Evolutionary conservation across 129 eudicot species (phyloP), one percentile per base, ranked within the genome.

Genomic region (Sambucus nigra): DNA sequence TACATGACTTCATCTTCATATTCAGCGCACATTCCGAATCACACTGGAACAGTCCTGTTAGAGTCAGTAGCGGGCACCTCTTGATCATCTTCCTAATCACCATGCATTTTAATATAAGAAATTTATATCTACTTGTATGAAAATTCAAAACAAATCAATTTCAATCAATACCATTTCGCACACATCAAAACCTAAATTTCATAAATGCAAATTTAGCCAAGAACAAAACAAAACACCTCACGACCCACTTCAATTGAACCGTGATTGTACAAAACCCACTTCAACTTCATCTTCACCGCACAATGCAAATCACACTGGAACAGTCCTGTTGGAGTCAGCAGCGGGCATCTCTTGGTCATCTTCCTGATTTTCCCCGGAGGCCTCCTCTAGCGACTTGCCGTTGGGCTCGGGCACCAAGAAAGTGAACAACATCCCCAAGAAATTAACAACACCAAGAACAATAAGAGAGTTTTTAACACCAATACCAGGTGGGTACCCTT

Each of bases 321-420:
- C 79, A 29, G 67, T 77, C 65, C 66, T 41, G 54, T 63, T 63
- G 35, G 47, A 1, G 35, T 13, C 8, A 28, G 54, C 33, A 19
- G 55, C 14, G 15, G 21, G 21, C 44, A n/a, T 59, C 64, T 5
- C 11, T 52, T 8, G 64, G 67, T 29, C 51, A 0, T 68, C 80
- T 3, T 64, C 75, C 14, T 52, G 65, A 22, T 72, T 70, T 55
- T 81, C 88, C 5, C 75, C 57, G 0, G 88, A 72, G 21, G 57
- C 3, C 26, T 81, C 88, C 48, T 81, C 88, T 0, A 81, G 75
- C 8, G 88, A 81, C 41, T 73, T 73, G 0, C 88, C 88, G 13
- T 73, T 81, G 0, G 88, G 15, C 57, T 81, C 93, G 1, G 93
- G 93, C 38, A 82, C 86, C 66, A 75, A 58, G 66, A 82, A 75